Evolutionary conservation across 176 grass and related monocot species (phyloP).

Genomic region (Tillandsia leiboldiana): DNA sequence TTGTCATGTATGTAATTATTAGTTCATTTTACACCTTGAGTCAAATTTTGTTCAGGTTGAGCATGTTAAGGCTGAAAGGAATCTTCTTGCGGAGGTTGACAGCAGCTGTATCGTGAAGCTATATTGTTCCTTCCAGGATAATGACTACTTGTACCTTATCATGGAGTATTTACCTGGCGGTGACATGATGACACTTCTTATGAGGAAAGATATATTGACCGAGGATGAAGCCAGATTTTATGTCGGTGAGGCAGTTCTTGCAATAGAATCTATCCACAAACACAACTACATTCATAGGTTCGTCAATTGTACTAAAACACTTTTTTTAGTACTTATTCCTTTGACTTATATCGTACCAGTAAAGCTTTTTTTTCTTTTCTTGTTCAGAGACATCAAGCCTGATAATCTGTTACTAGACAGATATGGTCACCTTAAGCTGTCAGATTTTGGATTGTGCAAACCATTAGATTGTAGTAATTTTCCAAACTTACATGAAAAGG

Average conservation of each 20-base stretch:
- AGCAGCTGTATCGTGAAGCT: constrained; percentile 93
- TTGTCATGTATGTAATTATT: neutral
- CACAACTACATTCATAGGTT: constrained; percentile 98
- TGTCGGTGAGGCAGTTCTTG: constrained; percentile 73
- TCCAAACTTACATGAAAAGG: constrained; percentile 92
- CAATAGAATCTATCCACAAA: constrained; percentile 88
- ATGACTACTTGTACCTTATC: constrained; percentile 81
- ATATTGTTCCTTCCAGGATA: constrained; percentile 95
- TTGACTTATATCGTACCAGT: constrained; percentile 3
- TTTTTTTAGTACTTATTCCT: neutral
- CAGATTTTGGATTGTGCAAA: constrained; percentile 96
- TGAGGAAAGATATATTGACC: constrained; percentile 87
- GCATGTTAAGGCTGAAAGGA: constrained; percentile 98
- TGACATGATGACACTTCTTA: constrained; percentile 95
- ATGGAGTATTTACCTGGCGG: constrained; percentile 99
- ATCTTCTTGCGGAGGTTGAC: constrained; percentile 96
- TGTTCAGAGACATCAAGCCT: constrained; percentile 89
- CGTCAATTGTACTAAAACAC: neutral
- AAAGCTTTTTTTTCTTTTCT: constrained; percentile 27
- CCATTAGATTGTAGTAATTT: constrained; percentile 80
- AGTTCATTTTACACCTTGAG: neutral
- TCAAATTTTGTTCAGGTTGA: constrained; percentile 50
- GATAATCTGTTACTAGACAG: constrained; percentile 93
- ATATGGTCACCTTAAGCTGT: constrained; percentile 88
- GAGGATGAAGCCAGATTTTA: constrained; percentile 92